These are phyloP conservation scores for Hordeum marinum DNA, from an alignment of 176 grass and related monocot genomes.

Conservation along the genomic window DNA sequence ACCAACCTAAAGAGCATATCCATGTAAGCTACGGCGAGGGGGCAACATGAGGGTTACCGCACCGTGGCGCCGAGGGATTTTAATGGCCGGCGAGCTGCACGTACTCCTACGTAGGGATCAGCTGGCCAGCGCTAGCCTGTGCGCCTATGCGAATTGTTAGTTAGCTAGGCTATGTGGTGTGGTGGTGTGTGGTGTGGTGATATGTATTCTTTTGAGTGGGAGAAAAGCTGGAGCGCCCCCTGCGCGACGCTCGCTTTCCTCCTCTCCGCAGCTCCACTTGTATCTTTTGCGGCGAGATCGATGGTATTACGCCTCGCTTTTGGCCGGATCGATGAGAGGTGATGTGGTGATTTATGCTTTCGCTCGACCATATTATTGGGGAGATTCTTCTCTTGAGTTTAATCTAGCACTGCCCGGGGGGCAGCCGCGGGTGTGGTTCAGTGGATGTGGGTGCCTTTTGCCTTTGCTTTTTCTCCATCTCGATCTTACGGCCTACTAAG, in stretches of 20 bases:
- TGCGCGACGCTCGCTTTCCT: slow-evolving; percentile 20
- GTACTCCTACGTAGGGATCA: not conserved
- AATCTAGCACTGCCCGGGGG: not conserved
- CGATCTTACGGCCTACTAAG: not conserved
- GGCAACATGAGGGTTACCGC: slow-evolving; percentile 41
- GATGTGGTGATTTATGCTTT: not conserved
- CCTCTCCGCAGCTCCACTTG: slow-evolving; percentile 26
- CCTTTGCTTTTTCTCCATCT: slow-evolving; percentile 46
- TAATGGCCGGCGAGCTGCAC: slow-evolving; percentile 37
- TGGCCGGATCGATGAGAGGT: slow-evolving; percentile 42
- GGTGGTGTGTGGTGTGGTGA: not conserved
- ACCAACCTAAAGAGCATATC: slow-evolving; percentile 97
- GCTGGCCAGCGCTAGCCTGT: slow-evolving; percentile 1
- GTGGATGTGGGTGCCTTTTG: slow-evolving; percentile 35
- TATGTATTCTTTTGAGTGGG: slow-evolving; percentile 41
- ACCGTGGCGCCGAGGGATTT: slow-evolving; percentile 40
- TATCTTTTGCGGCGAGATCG: slow-evolving; percentile 45
- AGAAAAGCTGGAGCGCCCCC: slow-evolving; percentile 14
- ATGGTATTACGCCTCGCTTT: slow-evolving; percentile 45
- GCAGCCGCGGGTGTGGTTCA: not conserved
- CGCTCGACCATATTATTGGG: not conserved
- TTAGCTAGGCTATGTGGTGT: not conserved
- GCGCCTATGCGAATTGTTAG: not conserved
- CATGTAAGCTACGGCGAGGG: slow-evolving; percentile 58
- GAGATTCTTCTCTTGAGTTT: not conserved